These are phyloP conservation scores for Calonectria pseudoturangicola DNA, from an alignment of 2,329 filamentous ascomycete genomes.

Conservation along the genomic window DNA sequence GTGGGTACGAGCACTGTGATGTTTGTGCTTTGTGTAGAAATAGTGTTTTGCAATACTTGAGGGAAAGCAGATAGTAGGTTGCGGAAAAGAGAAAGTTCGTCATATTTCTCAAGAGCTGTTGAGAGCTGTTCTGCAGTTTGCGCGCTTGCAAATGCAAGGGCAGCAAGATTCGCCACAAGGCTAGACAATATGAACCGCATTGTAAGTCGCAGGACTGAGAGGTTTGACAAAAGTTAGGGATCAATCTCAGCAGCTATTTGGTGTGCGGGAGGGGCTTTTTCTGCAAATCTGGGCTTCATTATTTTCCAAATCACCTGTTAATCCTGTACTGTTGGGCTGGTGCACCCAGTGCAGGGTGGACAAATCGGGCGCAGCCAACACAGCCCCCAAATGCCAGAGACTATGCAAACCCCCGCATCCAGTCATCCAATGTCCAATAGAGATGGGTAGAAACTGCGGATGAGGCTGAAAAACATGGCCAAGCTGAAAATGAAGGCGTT, in stretches of 20 bases:
- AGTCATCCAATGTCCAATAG: too few species aligned
- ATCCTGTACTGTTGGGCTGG: not conserved
- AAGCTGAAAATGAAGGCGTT: constrained; percentile 8
- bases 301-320: not conserved
- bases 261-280: not conserved
- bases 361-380: constrained; percentile 15
- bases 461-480: not conserved
- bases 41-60: not conserved
- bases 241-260: too few species aligned
- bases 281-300: not conserved
- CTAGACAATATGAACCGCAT: constrained; percentile 4
- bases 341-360: not conserved
- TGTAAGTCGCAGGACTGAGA: too few species aligned
- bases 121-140: constrained; percentile 1
- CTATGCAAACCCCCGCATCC: not conserved
- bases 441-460: not conserved
- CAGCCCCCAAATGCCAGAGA: not conserved
- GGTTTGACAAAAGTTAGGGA: not conserved
- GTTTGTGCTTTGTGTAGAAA: constrained; percentile 1
- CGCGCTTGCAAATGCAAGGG: not conserved
- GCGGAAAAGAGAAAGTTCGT: constrained; percentile 13
- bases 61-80: not conserved
- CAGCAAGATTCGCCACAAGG: not conserved
- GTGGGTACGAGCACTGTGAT: constrained; percentile 11
- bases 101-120: constrained; percentile 1